These are phyloP conservation scores for Globisporangium lucens DNA, from an alignment of 352 stramenopile genomes.

Conservation along the genomic window DNA sequence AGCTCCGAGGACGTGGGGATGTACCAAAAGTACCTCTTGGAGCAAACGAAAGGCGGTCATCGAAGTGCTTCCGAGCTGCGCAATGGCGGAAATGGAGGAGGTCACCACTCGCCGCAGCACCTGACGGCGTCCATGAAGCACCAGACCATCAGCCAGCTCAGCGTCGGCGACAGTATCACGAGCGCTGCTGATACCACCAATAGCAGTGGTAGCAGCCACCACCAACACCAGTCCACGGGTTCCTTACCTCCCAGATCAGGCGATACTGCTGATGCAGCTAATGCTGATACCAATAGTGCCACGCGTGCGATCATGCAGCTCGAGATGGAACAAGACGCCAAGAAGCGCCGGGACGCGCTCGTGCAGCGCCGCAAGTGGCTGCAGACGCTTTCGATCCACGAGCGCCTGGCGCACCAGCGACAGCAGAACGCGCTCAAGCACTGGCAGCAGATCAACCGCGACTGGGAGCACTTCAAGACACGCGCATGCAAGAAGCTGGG, in stretches of 20 bases:
- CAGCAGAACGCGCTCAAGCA: constrained; percentile 68
- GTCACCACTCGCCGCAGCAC: constrained; percentile 20
- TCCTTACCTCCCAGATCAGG: neutral
- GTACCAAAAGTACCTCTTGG: constrained; percentile 55
- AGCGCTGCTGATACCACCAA: neutral
- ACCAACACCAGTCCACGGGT: constrained; percentile 1
- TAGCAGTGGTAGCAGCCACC: neutral
- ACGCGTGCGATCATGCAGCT: constrained; percentile 14
- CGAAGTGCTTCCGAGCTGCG: constrained; percentile 31
- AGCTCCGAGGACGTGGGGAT: constrained; percentile 48
- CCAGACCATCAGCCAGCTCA: constrained; percentile 28
- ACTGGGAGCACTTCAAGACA: constrained; percentile 72
- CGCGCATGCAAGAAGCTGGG: constrained; percentile 53
- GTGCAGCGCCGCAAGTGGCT: constrained; percentile 64
- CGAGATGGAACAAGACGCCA: constrained; percentile 34
- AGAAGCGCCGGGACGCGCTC: constrained; percentile 40
- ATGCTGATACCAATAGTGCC: neutral
- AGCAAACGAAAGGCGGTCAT: constrained; percentile 27
- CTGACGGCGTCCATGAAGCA: constrained; percentile 35
- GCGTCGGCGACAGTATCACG: neutral
- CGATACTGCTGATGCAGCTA: neutral
- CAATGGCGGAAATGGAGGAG: constrained; percentile 1
- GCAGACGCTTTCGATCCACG: constrained; percentile 65
- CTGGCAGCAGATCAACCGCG: constrained; percentile 63
- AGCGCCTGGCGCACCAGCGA: constrained; percentile 56